Conservation (phyloP, 192 early-diverging fungal genomes). For the Umbelopsis vinacea region DNA sequence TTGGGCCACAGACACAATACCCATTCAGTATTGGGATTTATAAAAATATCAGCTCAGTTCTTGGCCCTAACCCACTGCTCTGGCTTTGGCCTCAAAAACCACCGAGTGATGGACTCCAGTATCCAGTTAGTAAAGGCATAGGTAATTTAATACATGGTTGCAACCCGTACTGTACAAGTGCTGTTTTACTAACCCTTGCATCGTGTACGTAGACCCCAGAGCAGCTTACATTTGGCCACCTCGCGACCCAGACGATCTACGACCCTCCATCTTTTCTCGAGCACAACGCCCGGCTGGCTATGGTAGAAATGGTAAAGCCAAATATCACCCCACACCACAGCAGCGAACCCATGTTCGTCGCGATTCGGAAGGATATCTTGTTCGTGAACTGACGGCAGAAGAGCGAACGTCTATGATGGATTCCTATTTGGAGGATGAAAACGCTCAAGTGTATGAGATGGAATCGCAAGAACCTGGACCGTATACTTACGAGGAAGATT, state of each 20-base stretch:
- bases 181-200: too few relatives aligned
- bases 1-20: slow-evolving; percentile 50
- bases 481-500: neutral
- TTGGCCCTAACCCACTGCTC: slow-evolving; percentile 69
- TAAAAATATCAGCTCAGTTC: slow-evolving; percentile 73
- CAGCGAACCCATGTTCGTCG: slow-evolving; percentile 34
- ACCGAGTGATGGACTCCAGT: slow-evolving; percentile 70
- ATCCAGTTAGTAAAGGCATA: slow-evolving; percentile 56
- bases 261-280: slow-evolving; percentile 26
- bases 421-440: neutral
- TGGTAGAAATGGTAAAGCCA: neutral
- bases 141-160: neutral
- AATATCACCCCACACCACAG: slow-evolving; percentile 15
- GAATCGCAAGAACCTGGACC: neutral
- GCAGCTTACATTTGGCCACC: slow-evolving; percentile 37
- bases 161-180: too few relatives aligned
- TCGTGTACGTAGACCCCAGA: slow-evolving; percentile 10
- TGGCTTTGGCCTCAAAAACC: slow-evolving; percentile 78
- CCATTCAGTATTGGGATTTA: slow-evolving; percentile 84
- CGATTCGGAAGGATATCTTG: slow-evolving; percentile 46
- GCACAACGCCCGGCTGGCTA: neutral
- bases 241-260: slow-evolving; percentile 32
- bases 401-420: slow-evolving; percentile 36
- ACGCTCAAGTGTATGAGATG: neutral
- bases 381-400: slow-evolving; percentile 38